Evolutionary conservation across 768 basidiomycete genomes (phyloP).

Genomic region (Leccinum aurantiacum): DNA sequence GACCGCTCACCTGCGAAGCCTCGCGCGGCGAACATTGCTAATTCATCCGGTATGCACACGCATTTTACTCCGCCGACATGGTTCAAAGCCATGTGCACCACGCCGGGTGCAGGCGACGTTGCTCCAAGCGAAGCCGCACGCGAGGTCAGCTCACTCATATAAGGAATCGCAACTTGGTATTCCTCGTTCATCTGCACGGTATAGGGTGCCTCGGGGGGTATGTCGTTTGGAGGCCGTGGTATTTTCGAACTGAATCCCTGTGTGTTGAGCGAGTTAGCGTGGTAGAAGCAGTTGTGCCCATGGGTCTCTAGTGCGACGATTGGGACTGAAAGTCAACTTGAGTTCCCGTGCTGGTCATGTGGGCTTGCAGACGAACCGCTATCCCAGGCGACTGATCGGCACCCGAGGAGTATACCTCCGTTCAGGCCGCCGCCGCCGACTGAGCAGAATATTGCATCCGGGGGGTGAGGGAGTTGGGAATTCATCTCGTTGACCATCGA

Average conservation of each 20-base stretch:
- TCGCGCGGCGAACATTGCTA: constrained; percentile 61
- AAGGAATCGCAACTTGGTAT: constrained; percentile 54
- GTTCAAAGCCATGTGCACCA: constrained; percentile 65
- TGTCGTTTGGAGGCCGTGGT: constrained; percentile 33
- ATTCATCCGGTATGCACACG: constrained; percentile 63
- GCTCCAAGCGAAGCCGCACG: constrained; percentile 73
- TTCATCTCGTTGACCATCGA: constrained; percentile 68
- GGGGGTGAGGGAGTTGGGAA: constrained; percentile 51
- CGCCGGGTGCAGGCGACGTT: constrained; percentile 57
- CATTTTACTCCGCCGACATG: constrained; percentile 56
- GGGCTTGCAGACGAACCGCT: constrained; percentile 46
- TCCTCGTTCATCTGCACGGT: constrained; percentile 44
- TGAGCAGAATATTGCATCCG: constrained; percentile 74
- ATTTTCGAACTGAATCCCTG: constrained; percentile 32
- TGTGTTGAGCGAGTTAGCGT: constrained; percentile 61
- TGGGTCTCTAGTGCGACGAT: constrained; percentile 68
- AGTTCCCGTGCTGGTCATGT: constrained; percentile 1
- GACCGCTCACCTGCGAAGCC: constrained; percentile 55
- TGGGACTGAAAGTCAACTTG: constrained; percentile 46
- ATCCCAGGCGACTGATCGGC: constrained; percentile 62
- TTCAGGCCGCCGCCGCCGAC: constrained; percentile 76
- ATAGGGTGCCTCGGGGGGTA: constrained; percentile 31
- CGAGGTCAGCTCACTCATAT: constrained; percentile 57
- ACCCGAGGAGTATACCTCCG: constrained; percentile 71
- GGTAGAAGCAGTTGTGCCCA: constrained; percentile 74